Evolutionary conservation across 2,329 filamentous ascomycete species (phyloP), one percentile per base, ranked within the genome.

Genomic region (Neoarthrinium moseri): DNA sequence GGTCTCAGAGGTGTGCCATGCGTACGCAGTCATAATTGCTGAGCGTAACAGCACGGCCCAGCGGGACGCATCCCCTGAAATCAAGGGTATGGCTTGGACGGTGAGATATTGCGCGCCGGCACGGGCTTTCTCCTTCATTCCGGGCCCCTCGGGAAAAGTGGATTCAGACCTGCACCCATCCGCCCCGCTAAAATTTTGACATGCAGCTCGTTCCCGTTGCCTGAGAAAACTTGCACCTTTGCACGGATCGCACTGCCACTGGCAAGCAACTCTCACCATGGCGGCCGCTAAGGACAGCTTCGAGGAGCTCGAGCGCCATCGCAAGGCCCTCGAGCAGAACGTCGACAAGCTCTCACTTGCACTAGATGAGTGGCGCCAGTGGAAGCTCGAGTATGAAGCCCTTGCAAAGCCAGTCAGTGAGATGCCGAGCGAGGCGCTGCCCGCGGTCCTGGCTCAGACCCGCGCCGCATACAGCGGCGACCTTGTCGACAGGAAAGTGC

Each of bases 381-480:
- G 89, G 81, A 91, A 95, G 63, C 83, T 87, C 38, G 92, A 97
- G 64, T 97, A 97, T 66, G 89, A 96, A 62, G 82, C 85, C 20
- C 76, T 97, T 51, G 91, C 88, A 62, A 89, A 95, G 63, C 89
- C 95, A 58, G 79, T 97, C 23, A 69, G 81, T 43, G 73, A 71
- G 4, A 62, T 85, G 21, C 64, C 74, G 27, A 63, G 72, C 33
- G 68, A 72, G 41, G 66, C 78, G 45, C 67, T 69, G 23, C 68
- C 71, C 5, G 67, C 78, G 15, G 77, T 83, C 22, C 76, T 91
- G 22, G 69, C 77, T 6, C 69, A 69, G 23, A 77, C 86, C 36
- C 78, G 80, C 35, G 67, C 73, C 27, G 72, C 75, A 11, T 85
- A 86, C 52, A 75, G 82, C 33, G 82, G 84, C 53, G 75, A 83